Evolutionary conservation across 441 rosid species (phyloP), one percentile per base, ranked within the genome.

Genomic region (Macaranga tanarius): DNA sequence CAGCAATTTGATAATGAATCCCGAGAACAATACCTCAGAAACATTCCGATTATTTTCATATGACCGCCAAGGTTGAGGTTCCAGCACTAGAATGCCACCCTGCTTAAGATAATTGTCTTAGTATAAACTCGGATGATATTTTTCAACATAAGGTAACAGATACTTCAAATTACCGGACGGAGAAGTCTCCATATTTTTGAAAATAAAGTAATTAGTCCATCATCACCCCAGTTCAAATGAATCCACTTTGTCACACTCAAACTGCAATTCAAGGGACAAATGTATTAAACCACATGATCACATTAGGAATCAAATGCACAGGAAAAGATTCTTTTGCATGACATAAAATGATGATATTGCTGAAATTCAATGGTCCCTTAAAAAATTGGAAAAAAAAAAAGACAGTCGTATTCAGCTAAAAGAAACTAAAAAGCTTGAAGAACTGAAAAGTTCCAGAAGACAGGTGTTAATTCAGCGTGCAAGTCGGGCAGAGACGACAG

Each of bases 1-100:
- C 31, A 51, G 25, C n/a, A 28, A 34, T 26, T n/a, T 40, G 17
- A 23, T 38, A 62, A 34, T 0, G 22, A 56, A n/a, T 19, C 38
- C 38, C 38, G 0, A 34, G 4, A 4, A 7, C 38, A 54, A 40
- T 77, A 92, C 99, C 98, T 90, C 89, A 2, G 99, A 88, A 58
- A 85, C 98, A 45, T 63, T 84, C 23, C 82, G 95, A 47, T 92
- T 95, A 69, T 82, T 88, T 84, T 85, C 92, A 84, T 95, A 95
- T 66, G 99, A 95, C 69, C 82, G 80, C 99, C 97, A 95, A 59
- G 99, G 96, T 81, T 95, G 99, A 81, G 98, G 97, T 84, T 95
- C 98, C 90, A 95, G 74, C 45, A 95, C 79, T 45, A 95, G 83
- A 58, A 86, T 77, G 72, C 99, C 99, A 81, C 99, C 98, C 98